Percentiles rank a stretch among this genome's conserved stretches.
Evolutionary conservation across 106 monocot species (phyloP).

Genomic region (Cymbidium sinense): DNA sequence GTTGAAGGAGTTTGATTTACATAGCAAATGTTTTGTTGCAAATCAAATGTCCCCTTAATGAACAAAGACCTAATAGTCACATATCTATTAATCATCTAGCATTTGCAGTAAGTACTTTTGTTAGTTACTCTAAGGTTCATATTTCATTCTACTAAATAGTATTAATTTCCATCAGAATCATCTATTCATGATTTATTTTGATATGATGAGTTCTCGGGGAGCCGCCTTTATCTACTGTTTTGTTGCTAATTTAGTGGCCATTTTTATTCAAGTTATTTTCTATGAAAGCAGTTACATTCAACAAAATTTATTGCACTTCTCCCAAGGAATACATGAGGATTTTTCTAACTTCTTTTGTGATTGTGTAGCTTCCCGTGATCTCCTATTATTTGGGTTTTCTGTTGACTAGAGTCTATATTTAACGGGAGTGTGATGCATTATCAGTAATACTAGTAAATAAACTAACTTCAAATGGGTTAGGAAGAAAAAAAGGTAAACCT

Average conservation of each 20-base stretch:
- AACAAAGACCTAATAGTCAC: background rate
- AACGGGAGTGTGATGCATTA: too few relatives aligned
- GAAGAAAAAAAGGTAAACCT: too few relatives aligned
- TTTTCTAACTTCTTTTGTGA: too few relatives aligned
- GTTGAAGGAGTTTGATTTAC: background rate
- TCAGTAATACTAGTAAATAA: too few relatives aligned
- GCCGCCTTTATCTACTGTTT: too few relatives aligned
- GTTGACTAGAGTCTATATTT: too few relatives aligned
- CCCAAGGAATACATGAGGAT: background rate
- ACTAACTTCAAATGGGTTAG: too few relatives aligned
- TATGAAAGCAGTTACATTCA: background rate
- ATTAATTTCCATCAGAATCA: background rate
- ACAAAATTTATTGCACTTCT: background rate
- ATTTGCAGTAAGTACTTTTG: background rate
- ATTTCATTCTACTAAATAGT: background rate
- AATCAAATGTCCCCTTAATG: background rate
- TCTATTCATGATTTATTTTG: background rate
- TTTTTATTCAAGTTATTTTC: too few relatives aligned
- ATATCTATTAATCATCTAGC: background rate
- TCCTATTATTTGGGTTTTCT: too few relatives aligned
- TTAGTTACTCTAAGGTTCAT: background rate
- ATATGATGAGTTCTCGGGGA: too few relatives aligned
- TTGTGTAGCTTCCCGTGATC: too few relatives aligned
- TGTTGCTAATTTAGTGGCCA: too few relatives aligned
- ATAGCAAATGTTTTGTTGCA: conserved; percentile 1